Conservation (phyloP, 2,329 filamentous ascomycete species). For the Trichophaea hybrida region DNA sequence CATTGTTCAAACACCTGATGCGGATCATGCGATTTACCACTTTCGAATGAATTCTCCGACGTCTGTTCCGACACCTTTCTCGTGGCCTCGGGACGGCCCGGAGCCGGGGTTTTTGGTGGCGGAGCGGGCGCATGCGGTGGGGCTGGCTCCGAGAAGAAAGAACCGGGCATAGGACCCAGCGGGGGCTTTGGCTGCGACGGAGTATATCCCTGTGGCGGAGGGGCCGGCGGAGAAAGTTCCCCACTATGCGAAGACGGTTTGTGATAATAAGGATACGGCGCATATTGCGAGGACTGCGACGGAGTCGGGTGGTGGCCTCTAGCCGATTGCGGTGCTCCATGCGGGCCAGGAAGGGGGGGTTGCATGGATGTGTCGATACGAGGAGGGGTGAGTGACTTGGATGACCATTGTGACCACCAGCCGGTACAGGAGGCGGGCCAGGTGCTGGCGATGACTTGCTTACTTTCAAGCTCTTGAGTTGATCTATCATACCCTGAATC, state of each 20-base stretch:
- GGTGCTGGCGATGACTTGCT: background rate
- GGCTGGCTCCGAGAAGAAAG: background rate
- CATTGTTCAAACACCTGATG: background rate
- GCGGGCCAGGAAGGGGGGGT: background rate
- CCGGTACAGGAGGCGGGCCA: background rate
- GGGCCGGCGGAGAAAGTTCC: background rate
- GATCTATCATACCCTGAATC: background rate
- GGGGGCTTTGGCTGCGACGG: background rate
- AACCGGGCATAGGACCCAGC: slow-evolving; percentile 4
- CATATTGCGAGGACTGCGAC: background rate
- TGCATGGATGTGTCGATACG: slow-evolving; percentile 3
- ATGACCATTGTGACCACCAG: background rate
- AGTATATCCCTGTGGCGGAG: slow-evolving; percentile 2
- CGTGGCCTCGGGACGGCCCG: slow-evolving; percentile 1
- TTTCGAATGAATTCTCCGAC: slow-evolving; percentile 9
- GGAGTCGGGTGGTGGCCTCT: background rate
- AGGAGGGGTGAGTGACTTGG: background rate
- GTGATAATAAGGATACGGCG: slow-evolving; percentile 1
- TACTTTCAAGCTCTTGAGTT: background rate
- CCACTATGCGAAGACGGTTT: background rate
- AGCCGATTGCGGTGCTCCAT: background rate
- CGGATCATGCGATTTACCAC: background rate
- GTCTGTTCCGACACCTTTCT: slow-evolving; percentile 12
- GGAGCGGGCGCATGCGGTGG: slow-evolving; percentile 7
- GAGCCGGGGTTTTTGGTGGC: slow-evolving; percentile 5